Evolutionary conservation across 2,329 filamentous ascomycete genomes (phyloP), one percentile per base, ranked within the genome.

Genomic region (Penicillium digitatum): DNA sequence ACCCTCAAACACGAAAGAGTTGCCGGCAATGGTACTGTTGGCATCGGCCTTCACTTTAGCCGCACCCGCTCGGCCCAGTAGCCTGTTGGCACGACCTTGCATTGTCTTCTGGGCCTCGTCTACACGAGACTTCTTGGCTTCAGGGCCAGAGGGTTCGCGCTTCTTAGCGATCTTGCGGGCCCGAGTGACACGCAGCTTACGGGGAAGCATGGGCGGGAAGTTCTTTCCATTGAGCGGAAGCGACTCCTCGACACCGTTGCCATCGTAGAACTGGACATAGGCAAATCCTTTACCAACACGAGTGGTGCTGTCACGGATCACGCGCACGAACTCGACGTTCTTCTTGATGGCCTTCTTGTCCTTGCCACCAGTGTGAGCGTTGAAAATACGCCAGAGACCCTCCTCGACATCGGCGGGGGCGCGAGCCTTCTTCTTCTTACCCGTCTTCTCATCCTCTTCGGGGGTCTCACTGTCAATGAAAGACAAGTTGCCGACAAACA

Each of bases 281-380:
- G 95, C 95, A 69, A 99, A 90, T 5, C 94, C 94, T 72, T 99
- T 99, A 67, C 94, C 91, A 29, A 99, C 90, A 47, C 95, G 85
- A 8, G 95, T 99, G 63, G 88, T 87, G 59, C 89, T 81, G 69
- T 99, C 94, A 52, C 94, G 86, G 48, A 96, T 84, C 20, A 99
- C 91, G 32, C 94, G 88, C 34, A 99, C 95, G 68, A 87, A 95
- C 75, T 99, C 93, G 12, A 99, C 89, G 61, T 83, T 88, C 62
- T 93, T 92, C 58, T 82, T 86, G 43, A 86, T 82, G 5, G 62
- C 45, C 38, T 64, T 59, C 50, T 66, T 62, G 43, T 69, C 64
- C 48, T 68, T 69, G 22, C 60, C 63, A 20, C 61, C 64, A 6
- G 68, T 73, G 58, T 74, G 63, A 31, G 62, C 65, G 48, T 75